phyloP scores from a whole-genome alignment of 2,329 filamentous ascomycete species.

The Neocucurbitaria cava region DNA sequence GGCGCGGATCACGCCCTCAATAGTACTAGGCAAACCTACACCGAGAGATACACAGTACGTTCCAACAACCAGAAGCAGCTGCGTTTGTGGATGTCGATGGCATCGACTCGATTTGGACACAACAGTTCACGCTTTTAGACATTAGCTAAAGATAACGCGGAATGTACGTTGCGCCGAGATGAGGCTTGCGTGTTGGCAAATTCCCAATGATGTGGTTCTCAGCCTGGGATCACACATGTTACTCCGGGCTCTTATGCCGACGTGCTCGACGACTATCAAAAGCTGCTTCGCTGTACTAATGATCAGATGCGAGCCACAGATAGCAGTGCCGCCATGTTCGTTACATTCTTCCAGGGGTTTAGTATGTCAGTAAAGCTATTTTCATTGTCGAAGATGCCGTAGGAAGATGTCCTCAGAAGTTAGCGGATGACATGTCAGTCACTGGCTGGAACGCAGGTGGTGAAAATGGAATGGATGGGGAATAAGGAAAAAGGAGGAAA shows the following conservation, averaged over 20 bases:
- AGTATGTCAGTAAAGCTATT: neutral
- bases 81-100: neutral
- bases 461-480: neutral
- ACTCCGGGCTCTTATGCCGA: constrained; percentile 28
- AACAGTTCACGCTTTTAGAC: neutral
- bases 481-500: too few species aligned
- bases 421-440: neutral
- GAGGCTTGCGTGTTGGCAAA: constrained; percentile 1
- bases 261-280: constrained; percentile 6
- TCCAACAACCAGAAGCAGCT: neutral
- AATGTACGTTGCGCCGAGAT: neutral
- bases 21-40: constrained; percentile 17
- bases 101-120: neutral
- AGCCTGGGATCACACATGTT: constrained; percentile 18
- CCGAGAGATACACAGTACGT: neutral
- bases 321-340: neutral
- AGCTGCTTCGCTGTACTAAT: neutral
- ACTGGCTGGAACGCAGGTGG: neutral
- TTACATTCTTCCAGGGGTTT: neutral
- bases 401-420: neutral
- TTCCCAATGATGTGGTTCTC: constrained; percentile 27
- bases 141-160: neutral
- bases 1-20: constrained; percentile 21
- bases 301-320: neutral
- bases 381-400: neutral